These are phyloP conservation scores for Erythrobasidium hasegawianum DNA, from an alignment of 1,284 basidiomycete species.

Conservation along the genomic window DNA sequence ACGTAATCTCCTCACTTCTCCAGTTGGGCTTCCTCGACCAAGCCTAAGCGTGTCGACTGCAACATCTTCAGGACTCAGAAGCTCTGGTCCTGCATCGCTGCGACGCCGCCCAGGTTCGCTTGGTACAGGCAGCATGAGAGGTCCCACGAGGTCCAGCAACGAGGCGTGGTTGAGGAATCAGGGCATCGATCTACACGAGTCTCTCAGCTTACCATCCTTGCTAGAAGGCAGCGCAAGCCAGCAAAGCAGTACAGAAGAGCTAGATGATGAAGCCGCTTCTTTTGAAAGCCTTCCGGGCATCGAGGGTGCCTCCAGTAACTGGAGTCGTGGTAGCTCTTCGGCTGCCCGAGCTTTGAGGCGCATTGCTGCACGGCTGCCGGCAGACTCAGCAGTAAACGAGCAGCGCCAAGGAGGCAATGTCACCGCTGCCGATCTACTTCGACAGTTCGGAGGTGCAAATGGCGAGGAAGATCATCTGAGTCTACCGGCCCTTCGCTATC, in stretches of 20 bases:
- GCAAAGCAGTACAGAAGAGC: not conserved
- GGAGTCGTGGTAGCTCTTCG: not conserved
- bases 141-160: constrained; percentile 24
- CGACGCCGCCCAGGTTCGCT: constrained; percentile 24
- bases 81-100: no score
- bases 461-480: no score
- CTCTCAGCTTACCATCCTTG: not conserved
- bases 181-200: constrained; percentile 29
- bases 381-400: not conserved
- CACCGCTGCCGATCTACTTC: no score
- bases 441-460: no score
- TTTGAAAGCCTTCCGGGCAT: not conserved
- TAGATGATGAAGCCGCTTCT: not conserved
- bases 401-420: no score
- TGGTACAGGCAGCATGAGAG: constrained; percentile 18
- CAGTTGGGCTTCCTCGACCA: no score
- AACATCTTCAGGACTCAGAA: no score
- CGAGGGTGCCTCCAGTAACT: not conserved
- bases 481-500: no score
- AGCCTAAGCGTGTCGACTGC: no score
- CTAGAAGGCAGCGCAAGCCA: not conserved
- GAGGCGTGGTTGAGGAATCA: constrained; percentile 23
- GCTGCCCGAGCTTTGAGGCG: not conserved
- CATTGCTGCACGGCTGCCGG: not conserved
- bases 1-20: no score